These are phyloP conservation scores for Passiflora organensis DNA, from an alignment of 345 rosid species.

Conservation along the genomic window DNA sequence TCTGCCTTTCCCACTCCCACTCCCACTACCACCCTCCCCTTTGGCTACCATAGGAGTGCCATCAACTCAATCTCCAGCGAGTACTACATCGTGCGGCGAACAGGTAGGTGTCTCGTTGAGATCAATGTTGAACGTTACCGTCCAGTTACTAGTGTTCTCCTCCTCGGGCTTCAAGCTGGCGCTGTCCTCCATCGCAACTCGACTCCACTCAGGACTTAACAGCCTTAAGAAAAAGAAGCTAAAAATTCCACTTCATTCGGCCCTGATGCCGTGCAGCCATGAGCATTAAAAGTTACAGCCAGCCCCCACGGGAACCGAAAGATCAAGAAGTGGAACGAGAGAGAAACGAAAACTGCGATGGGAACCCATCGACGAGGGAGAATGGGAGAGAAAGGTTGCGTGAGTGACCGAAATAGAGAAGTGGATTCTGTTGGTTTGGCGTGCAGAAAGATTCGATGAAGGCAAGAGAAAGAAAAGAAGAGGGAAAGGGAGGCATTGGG, in stretches of 20 bases:
- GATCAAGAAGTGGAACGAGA: not conserved
- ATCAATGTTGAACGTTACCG: constrained; percentile 29
- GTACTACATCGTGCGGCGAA: constrained; percentile 22
- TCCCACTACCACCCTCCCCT: not conserved
- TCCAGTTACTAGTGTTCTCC: constrained; percentile 1
- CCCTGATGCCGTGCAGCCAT: not conserved
- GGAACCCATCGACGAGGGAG: not conserved
- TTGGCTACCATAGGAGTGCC: not conserved
- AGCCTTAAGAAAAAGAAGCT: too few relatives aligned
- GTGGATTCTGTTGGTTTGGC: not conserved
- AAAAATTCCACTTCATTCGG: not conserved
- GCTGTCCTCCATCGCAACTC: constrained; percentile 2
- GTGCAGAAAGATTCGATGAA: constrained; percentile 16
- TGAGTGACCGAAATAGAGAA: not conserved
- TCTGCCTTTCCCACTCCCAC: not conserved
- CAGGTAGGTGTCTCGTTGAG: constrained; percentile 30
- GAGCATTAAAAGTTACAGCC: too few relatives aligned
- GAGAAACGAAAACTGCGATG: not conserved
- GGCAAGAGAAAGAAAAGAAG: not conserved
- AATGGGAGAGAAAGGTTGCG: not conserved
- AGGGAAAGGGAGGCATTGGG: not conserved
- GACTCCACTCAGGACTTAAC: too few relatives aligned
- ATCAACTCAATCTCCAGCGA: not conserved
- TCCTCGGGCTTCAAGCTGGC: not conserved
- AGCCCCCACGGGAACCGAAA: not conserved